Evolutionary conservation across 257 asterid species (phyloP), one percentile per base, ranked within the genome.

Genomic region (Thymus mandschuricus): DNA sequence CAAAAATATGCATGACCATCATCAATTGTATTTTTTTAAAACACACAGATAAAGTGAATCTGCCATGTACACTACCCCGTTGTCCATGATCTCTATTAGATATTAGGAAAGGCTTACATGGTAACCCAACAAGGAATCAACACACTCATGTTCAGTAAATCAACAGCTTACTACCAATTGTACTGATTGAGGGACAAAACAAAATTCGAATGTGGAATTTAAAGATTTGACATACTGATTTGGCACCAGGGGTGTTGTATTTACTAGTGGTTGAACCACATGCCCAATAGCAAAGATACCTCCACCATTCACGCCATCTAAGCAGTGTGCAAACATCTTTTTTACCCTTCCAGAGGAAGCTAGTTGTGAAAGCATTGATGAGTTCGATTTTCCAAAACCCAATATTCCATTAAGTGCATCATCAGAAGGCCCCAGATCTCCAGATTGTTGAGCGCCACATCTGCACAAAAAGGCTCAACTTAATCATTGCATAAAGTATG

Each of bases 211-310:
- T 52, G 48, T 60, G 70, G 69, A 68, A 49, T 54, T 55, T 56
- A 60, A 59, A 75, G 67, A 75, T 69, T 35, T 57, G 64, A 83
- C 99, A 56, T 91, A 95, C 99, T 92, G 96, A 80, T 85, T 68
- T 27, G 89, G 86, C 77, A 92, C 83, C 83, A 95, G 76, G 4
- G 98, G 91, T 3, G 98, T 95, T 80, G 92, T 92, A 76, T 86
- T 89, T 62, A 95, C 99, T 89, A 82, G 86, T 73, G 99, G 99
- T 74, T 92, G 95, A 84, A 95, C 98, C 77, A 95, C 99, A 73
- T 95, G 91, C 76, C 99, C 99, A 69, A 95, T 95, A 71, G 99
- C 99, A 86, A 95, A 95, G 72, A 95, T 95, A 72, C 99, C 99
- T 69, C 99, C 99, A 80, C 99, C 99, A 80, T 92, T 92, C 60